Base-by-base conservation (phyloP, 257 asterid genomes). In the Echites panduratus region DNA sequence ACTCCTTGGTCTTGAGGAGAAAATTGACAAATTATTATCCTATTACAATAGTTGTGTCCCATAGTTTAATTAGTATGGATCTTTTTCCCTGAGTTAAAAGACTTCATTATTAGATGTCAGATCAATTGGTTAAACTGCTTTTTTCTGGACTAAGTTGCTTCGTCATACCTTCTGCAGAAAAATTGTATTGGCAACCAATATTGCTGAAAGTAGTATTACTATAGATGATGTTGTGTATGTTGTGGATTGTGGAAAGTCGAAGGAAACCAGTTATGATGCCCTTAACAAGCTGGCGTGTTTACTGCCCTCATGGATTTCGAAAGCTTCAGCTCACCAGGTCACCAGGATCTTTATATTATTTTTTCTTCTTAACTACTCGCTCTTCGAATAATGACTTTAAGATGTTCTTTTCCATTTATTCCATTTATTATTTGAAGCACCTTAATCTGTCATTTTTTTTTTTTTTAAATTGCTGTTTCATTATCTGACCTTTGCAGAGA, bases 261-360 rank as follows among this genome's bases (percentile, higher is more conserved):
- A 94, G 85, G 99, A 94, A 82, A 94, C 95, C 2, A 94, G 97
- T 83, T 94, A 94, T 79, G 97, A 91, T 85, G 99, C 99, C 82
- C 96, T 91, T 43, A 94, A 94, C 84, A 91, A 94, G 84, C 81
- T 94, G 76, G 97, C 99, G 78, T 91, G 97, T 75, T 88, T 94
- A 73, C 83, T 91, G 53, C 99, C 99, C 53, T 91, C 99, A 77
- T 94, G 99, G 99, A 94, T 94, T 76, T 94, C 99, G 9, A 91
- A 91, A 91, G 99, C 99, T 77, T 94, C 99, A 66, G 96, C 99
- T 27, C 97, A 87, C 82, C 99, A 94, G 97, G 99, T 91, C 80
- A 12, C 20, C 48, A 45, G 26, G 20, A 56, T 52, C 22, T 53
- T 43, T 29, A 14, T 76, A 52, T 32, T 56, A 7, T 9, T 54